Evolutionary conservation across 768 basidiomycete species (phyloP), one percentile per base, ranked within the genome.

Genomic region (Naganishia kalamii): DNA sequence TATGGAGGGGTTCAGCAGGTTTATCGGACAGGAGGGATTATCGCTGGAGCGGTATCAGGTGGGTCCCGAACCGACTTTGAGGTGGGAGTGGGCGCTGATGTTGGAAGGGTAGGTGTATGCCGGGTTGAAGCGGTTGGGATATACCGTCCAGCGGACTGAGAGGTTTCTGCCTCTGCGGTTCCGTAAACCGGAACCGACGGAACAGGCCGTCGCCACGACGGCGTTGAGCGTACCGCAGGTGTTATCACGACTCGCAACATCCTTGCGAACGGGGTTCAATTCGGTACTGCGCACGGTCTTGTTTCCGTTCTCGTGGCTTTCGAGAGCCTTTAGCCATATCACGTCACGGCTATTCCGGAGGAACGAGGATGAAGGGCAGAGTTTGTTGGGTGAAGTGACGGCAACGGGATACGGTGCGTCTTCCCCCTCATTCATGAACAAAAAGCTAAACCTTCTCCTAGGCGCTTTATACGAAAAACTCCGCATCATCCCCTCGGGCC

Each of bases 1-100:
- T 3, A 90, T 96, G 75, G 90, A 98, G 71, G 91, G 87, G 0
- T 97, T 86, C 73, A 81, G 83, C 1, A 87, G 89, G 72, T 88
- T 94, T 85, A 85, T 96, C 62, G 90, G 89, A 4, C 82, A 78
- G 51, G 87, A 88, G 46, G 86, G 85, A 49, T 75, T 97, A 40
- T 88, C 87, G 0, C 78, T 90, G 69, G 94, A 97, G 74, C 84
- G 85, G 65, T 92, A 94, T 76, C 92, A 96, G 82, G 94, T 90
- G 65, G 50, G 82, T 57, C 37, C 29, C 59, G 3, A n/a, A 3
- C n/a, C 23, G 25, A 27, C n/a, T 8, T 10, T 32, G n/a, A 11
- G 35, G 15, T 15, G 25, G 57, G 30, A 12, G 25, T 13, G 33
- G 12, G 37, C 10, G 12, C 23, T 52, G 15, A 37, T 17, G 23